Percentiles rank a stretch among this genome's conserved stretches.
Evolutionary conservation across 129 eudicot species (phyloP).

Genomic region (sunflower (Helianthus annuus)): HanXRQr2.0-SUNRISE NC_035441.2:87706287-87706786

Average conservation of each 20-base stretch:
- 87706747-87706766: conserved; percentile 82
- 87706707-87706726: conserved; percentile 88
- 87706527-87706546: conserved; percentile 94
- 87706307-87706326: no score
- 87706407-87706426: no score
- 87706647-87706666: conserved; percentile 90
- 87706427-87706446: conserved; percentile 51
- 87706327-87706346: no score
- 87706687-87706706: conserved; percentile 79
- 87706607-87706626: conserved; percentile 64
- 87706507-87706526: conserved; percentile 51
- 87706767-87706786: conserved; percentile 96
- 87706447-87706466: conserved; percentile 78
- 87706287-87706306: no score
- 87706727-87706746: conserved; percentile 93
- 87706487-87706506: conserved; percentile 56
- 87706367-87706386: no score
- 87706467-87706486: conserved; percentile 61
- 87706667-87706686: conserved; percentile 86
- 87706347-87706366: no score
- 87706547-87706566: conserved; percentile 92
- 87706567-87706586: conserved; percentile 88
- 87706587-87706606: conserved; percentile 81
- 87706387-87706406: no score
- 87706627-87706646: conserved; percentile 78